These are phyloP conservation scores for Podila clonocystis DNA, from an alignment of 192 early-diverging fungal species.

Conservation along the genomic window DNA sequence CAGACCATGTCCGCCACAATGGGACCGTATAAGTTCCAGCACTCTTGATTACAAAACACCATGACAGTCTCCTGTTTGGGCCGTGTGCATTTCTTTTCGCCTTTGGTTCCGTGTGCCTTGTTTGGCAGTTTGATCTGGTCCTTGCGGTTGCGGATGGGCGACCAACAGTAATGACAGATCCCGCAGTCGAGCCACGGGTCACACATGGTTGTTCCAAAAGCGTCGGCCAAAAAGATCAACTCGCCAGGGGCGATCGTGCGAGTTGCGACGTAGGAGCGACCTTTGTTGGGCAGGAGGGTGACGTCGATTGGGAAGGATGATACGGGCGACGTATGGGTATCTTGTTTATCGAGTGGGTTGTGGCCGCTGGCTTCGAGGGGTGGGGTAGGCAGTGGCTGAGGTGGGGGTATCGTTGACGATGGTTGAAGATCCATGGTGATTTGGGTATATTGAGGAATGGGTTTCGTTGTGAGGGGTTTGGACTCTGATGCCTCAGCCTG, in stretches of 20 bases:
- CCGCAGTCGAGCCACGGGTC: conserved; percentile 47
- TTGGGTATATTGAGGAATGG: neutral
- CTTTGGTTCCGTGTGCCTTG: neutral
- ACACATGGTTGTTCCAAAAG: conserved; percentile 42
- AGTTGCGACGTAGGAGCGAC: conserved; percentile 41
- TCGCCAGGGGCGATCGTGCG: conserved; percentile 21
- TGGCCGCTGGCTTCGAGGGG: neutral
- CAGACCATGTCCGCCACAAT: conserved; percentile 18
- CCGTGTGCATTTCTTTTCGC: neutral
- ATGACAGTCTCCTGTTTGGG: conserved; percentile 24
- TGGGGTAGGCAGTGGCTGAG: neutral
- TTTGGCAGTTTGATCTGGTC: conserved; percentile 23
- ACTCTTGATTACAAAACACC: conserved; percentile 42
- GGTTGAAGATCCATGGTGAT: neutral
- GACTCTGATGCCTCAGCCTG: neutral
- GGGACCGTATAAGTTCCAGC: conserved; percentile 12
- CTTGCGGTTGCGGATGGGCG: conserved; percentile 14
- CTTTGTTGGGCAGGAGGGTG: conserved; percentile 21
- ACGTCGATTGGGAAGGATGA: conserved; percentile 15
- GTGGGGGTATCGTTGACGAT: neutral
- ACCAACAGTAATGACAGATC: conserved; percentile 45
- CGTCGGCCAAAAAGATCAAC: conserved; percentile 35
- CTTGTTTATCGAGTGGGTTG: neutral
- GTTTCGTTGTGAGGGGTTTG: neutral
- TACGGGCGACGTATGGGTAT: neutral